Evolutionary conservation across 2,329 filamentous ascomycete genomes (phyloP).

Genomic region (Juglanconis oblonga): DNA sequence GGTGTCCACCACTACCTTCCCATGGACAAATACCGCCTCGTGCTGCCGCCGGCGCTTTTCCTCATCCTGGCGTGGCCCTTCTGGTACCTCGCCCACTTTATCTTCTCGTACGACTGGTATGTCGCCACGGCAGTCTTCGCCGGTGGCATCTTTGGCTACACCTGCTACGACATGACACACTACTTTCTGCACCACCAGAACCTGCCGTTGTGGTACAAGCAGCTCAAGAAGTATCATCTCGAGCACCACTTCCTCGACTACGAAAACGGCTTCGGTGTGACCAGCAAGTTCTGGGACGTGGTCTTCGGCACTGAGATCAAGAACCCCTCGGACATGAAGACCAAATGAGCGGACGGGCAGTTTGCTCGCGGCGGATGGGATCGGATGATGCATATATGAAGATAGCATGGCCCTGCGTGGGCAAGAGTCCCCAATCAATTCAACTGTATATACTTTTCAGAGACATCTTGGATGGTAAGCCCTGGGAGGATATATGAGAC

Average conservation of each 20-base stretch:
- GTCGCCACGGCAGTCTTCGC: constrained; percentile 75
- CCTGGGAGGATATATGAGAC: neutral
- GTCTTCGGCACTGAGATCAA: constrained; percentile 85
- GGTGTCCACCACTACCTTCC: constrained; percentile 97
- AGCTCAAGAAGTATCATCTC: constrained; percentile 95
- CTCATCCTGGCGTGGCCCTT: constrained; percentile 80
- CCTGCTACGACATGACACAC: constrained; percentile 95
- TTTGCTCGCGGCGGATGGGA: neutral
- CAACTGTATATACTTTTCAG: constrained; percentile 11
- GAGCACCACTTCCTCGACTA: constrained; percentile 98
- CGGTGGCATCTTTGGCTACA: constrained; percentile 91
- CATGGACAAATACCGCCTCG: constrained; percentile 97
- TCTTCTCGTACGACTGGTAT: constrained; percentile 86
- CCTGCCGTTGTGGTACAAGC: constrained; percentile 83
- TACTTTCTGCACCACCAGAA: constrained; percentile 98
- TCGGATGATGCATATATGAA: neutral
- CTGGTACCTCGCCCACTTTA: constrained; percentile 80
- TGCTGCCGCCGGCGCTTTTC: constrained; percentile 94
- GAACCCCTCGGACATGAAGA: constrained; percentile 32
- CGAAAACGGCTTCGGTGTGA: constrained; percentile 95
- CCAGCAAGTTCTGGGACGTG: constrained; percentile 91
- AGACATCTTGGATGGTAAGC: neutral
- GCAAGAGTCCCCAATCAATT: constrained; percentile 6
- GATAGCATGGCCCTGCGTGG: neutral
- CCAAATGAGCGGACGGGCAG: constrained; percentile 23